phyloP scores from a whole-genome alignment of 306 rosid species.

The Ammopiptanthus mongolicus region DNA sequence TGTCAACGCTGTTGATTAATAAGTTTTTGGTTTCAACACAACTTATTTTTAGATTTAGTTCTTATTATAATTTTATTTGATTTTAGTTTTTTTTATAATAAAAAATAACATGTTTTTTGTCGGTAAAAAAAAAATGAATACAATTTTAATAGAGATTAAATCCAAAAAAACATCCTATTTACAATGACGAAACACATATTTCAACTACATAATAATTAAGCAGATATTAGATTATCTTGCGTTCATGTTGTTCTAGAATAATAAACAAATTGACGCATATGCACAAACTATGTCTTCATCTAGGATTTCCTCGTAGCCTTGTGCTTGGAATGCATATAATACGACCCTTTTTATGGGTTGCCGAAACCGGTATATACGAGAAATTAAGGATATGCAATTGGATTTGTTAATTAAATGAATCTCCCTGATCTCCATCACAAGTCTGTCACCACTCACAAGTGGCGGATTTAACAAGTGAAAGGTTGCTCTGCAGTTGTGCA shows the following conservation, averaged over 20 bases:
- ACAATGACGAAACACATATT: too few relatives aligned
- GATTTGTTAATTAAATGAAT: not conserved
- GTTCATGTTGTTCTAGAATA: not conserved
- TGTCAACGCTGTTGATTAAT: too few relatives aligned
- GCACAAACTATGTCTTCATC: not conserved
- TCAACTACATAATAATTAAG: not conserved
- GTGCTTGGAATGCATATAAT: not conserved
- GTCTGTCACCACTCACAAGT: not conserved
- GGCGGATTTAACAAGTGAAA: not conserved
- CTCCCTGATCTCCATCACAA: not conserved
- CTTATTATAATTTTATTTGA: too few relatives aligned
- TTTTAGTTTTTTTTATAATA: too few relatives aligned
- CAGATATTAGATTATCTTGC: not conserved
- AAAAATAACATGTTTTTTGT: too few relatives aligned
- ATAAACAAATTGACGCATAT: not conserved
- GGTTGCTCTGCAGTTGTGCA: not conserved
- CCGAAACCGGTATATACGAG: not conserved
- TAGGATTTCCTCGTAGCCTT: not conserved
- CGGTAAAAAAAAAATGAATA: too few relatives aligned
- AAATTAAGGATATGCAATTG: not conserved
- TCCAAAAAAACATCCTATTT: too few relatives aligned
- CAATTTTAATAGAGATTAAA: too few relatives aligned
- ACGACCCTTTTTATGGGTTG: not conserved
- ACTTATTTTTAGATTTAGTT: too few relatives aligned
- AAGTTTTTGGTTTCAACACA: too few relatives aligned